Conservation (phyloP, 1,284 basidiomycete genomes). For the Cystobasidium pallidum region DNA sequence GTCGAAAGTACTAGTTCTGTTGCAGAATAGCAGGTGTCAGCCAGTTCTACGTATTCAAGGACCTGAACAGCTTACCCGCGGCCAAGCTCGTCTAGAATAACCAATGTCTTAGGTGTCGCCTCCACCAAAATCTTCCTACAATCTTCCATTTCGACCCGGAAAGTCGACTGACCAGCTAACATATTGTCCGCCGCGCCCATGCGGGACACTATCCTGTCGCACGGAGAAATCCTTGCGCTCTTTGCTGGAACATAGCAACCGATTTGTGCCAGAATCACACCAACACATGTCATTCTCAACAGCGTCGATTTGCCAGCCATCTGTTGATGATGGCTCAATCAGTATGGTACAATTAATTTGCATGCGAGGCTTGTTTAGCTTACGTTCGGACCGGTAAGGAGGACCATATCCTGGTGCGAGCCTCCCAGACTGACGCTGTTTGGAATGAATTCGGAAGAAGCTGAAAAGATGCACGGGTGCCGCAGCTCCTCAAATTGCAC, state of each 20-base stretch:
- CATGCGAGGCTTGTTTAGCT: constrained; percentile 51
- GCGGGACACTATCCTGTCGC: constrained; percentile 91
- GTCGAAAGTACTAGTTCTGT: constrained; percentile 65
- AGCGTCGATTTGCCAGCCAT: constrained; percentile 59
- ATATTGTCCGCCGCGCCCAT: constrained; percentile 98
- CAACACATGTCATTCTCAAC: constrained; percentile 82
- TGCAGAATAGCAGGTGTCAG: constrained; percentile 56
- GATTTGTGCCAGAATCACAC: constrained; percentile 58
- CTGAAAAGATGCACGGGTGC: constrained; percentile 66
- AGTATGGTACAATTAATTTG: not conserved
- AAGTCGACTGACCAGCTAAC: constrained; percentile 91
- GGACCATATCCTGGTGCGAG: constrained; percentile 54
- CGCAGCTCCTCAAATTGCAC: constrained; percentile 78
- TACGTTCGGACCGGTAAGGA: constrained; percentile 93
- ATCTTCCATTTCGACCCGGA: constrained; percentile 95
- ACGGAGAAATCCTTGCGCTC: constrained; percentile 78
- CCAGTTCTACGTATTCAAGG: not conserved
- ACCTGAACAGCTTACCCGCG: constrained; percentile 68
- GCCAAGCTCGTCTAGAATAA: constrained; percentile 84
- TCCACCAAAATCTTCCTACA: constrained; percentile 59
- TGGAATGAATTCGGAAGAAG: constrained; percentile 76
- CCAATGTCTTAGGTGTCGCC: constrained; percentile 85
- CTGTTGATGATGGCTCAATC: constrained; percentile 32
- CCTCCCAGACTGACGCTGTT: constrained; percentile 87
- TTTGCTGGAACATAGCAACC: constrained; percentile 96